Conservation (phyloP, 2,329 filamentous ascomycete species). For the Lachnellula subtilissima region DNA sequence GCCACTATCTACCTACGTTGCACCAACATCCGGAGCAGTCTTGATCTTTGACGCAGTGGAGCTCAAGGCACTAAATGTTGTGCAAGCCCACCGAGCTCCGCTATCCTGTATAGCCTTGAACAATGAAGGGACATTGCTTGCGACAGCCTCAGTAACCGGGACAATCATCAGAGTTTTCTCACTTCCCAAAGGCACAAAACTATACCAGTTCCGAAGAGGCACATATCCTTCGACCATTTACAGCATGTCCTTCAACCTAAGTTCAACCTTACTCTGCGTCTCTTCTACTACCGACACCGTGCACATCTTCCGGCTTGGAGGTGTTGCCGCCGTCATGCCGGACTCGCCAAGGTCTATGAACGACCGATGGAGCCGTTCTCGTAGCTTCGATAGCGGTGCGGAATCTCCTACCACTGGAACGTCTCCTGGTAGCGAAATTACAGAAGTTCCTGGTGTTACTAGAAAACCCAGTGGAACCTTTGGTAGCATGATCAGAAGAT, state of each 20-base stretch:
- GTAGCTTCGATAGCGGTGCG: constrained; percentile 51
- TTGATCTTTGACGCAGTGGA: constrained; percentile 87
- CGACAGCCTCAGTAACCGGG: constrained; percentile 93
- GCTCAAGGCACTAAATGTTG: constrained; percentile 88
- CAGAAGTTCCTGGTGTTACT: constrained; percentile 31
- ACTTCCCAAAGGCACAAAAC: constrained; percentile 82
- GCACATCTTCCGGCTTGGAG: constrained; percentile 82
- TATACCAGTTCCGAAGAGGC: constrained; percentile 92
- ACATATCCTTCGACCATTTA: constrained; percentile 95
- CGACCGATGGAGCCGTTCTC: constrained; percentile 30
- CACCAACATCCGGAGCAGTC: constrained; percentile 85
- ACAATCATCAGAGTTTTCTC: constrained; percentile 97
- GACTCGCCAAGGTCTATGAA: constrained; percentile 31
- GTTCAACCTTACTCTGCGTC: constrained; percentile 87
- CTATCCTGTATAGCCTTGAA: constrained; percentile 88
- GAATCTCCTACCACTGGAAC: constrained; percentile 41
- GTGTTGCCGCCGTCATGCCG: constrained; percentile 35
- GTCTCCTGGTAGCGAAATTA: constrained; percentile 28
- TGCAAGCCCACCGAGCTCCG: constrained; percentile 90
- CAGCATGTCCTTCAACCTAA: constrained; percentile 98
- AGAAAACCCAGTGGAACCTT: constrained; percentile 67
- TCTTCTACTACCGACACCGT: constrained; percentile 96
- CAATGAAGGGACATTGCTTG: constrained; percentile 83
- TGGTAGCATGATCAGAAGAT: constrained; percentile 85
- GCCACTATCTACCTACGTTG: constrained; percentile 69